A percentile compares a stretch with the other conserved stretches of the same genome.
These are phyloP conservation scores for Achaetomiella virescens DNA, from an alignment of 495 filamentous ascomycete genomes.

Conservation along the genomic window DNA sequence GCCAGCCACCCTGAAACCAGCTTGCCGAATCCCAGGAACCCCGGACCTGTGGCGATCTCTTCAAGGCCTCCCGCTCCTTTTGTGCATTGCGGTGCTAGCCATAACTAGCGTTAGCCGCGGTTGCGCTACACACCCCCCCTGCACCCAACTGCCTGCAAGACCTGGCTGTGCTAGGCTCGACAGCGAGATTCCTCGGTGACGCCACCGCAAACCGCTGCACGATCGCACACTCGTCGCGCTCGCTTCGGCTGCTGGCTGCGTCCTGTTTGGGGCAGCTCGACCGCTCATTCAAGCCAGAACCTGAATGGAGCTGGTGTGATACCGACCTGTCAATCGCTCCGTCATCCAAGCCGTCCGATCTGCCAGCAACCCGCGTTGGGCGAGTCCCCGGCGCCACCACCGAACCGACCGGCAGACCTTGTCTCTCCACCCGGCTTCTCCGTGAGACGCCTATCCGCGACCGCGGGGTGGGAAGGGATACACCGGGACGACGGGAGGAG, in stretches of 20 bases:
- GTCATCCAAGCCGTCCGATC: conserved; percentile 21
- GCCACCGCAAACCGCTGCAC: conserved; percentile 20
- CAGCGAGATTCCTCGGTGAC: conserved; percentile 13
- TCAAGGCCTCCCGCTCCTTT: conserved; percentile 22
- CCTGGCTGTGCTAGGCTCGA: neutral
- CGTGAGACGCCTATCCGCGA: conserved; percentile 4
- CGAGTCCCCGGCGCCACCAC: conserved; percentile 12
- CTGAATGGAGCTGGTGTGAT: conserved; percentile 20
- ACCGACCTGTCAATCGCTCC: conserved; percentile 25
- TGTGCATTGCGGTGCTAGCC: neutral
- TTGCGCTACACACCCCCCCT: neutral
- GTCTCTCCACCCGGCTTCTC: conserved; percentile 8
- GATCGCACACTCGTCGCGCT: neutral
- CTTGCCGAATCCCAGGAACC: conserved; percentile 12
- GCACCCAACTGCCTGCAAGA: conserved; percentile 14
- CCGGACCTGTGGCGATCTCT: conserved; percentile 14
- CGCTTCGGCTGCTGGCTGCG: conserved; percentile 10
- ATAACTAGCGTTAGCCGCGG: neutral
- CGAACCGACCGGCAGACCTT: conserved; percentile 8
- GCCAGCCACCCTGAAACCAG: conserved; percentile 23
- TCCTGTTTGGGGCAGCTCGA: conserved; percentile 3
- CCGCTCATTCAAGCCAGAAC: conserved; percentile 14
- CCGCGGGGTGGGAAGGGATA: conserved; percentile 2
- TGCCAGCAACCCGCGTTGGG: conserved; percentile 21
- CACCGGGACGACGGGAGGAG: conserved; percentile 1